Base-by-base conservation (phyloP, 108 stramenopile genomes). In the Nitzschia putrida region DNA sequence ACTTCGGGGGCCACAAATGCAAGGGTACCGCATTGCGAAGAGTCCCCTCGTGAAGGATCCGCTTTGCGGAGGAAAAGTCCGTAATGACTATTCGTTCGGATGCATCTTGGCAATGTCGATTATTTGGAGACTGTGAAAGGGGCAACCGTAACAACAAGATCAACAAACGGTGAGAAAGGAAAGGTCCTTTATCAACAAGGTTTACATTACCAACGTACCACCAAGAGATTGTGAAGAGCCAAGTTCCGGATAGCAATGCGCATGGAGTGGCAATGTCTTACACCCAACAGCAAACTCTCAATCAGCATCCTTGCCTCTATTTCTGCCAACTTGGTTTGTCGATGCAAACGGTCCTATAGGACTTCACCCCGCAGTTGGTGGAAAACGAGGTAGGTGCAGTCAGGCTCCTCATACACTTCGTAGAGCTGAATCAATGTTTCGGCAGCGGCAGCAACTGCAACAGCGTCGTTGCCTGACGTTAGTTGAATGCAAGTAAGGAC, bases 31-130 rank as follows among this genome's bases (percentile, higher is more conserved):
- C 93, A 95, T 61, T 89, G 85, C 9, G 92, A 66, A 96, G 73
- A 68, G 61, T 79, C 68, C 37, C 78, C 61, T 26, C 78, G 64
- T 25, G 88, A 69, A 24, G 68, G 68, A 64, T 85, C 63, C n/a
- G 77, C 64, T 97, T 93, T 29, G 97, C 94, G 68, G 96, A 95
- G 6, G 96, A 97, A 81, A 99, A 99, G 76, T 99, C 98, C 16
- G 91, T 95, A 37, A 98, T 26, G 23, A 96, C 97, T 69, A 98
- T 86, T 0, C 58, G 57, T 21, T 86, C 74, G 56, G 92, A 88
- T 49, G 88, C 76, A 40, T 77, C 72, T 53, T 77, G n/a, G n/a
- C n/a, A n/a, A n/a, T n/a, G n/a, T 10, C 49, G n/a, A 10, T 24
- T n/a, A n/a, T n/a, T 14, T 9, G 18, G 16, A 66, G 42, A 71